Evolutionary conservation across 169 alveolate genomes (phyloP), one percentile per base, ranked within the genome.

Genomic region (Babesia sp.): DNA sequence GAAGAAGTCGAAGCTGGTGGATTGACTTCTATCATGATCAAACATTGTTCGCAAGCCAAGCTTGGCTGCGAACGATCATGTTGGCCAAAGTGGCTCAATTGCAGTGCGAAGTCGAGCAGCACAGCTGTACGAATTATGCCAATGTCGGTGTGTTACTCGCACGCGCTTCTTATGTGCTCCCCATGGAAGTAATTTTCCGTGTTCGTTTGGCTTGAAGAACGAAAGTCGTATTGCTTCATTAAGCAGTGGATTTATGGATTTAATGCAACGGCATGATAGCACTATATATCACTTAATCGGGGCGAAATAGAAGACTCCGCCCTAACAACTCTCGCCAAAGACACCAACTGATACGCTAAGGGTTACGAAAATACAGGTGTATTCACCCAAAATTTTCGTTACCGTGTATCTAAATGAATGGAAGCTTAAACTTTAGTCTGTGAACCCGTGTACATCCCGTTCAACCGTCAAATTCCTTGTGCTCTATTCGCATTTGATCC

Each of bases 1-100:
- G 54, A 77, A 69, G 64, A 77, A 77, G 67, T 77, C 80, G 55
- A 77, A 77, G 46, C 81, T 51, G 44, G 51, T 45, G 12, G 86
- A 69, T 42, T 33, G 55, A 41, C 71, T 77, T 18, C 37, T 41
- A 41, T 77, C 86, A 20, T 50, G 48, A 36, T 33, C 63, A 31
- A 68, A 67, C 86, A 77, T 77, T 28, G 55, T 64, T 46, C 24
- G 33, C 11, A 36, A 16, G 67, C 67, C 67, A 36, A 24, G 36
- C 16, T 3, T 31, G 50, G 26, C 45, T 22, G 16, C n/a, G 22
- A 33, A 39, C 28, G 26, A 34, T 22, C 34, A 24, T 36, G 1
- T 34, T 33, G 31, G 28, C 28, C 24, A 28, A 22, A 1, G 8
- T n/a, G 22, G 71, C 71, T 9, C 24, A 7, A 9, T 7, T 28